These are phyloP conservation scores for Alloteropsis semialata DNA, from an alignment of 176 grass and related monocot genomes.

Conservation along the genomic window DNA sequence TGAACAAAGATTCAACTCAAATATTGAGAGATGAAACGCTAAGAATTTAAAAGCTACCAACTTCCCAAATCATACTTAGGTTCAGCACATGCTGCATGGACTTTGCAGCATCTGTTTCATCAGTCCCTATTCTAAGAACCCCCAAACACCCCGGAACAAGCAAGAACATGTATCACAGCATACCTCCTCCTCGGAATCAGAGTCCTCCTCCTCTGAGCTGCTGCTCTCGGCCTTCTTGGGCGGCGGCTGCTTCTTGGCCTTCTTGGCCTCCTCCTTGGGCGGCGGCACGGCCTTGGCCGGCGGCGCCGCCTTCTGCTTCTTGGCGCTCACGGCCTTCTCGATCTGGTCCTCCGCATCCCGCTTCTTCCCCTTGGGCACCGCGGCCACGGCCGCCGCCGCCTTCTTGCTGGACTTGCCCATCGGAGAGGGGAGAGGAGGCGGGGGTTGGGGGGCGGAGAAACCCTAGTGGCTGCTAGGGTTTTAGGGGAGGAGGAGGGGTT, in stretches of 20 bases:
- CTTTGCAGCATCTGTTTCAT: too few relatives aligned
- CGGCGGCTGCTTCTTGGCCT: conserved; percentile 57
- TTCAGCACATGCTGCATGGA: neutral
- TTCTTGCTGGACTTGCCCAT: conserved; percentile 74
- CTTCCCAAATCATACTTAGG: neutral
- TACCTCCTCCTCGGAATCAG: conserved; percentile 71
- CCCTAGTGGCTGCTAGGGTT: conserved; percentile 60
- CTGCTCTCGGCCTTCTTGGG: conserved; percentile 47
- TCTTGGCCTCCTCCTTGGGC: conserved; percentile 29
- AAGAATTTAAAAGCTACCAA: neutral
- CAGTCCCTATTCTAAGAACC: neutral
- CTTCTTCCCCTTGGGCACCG: conserved; percentile 46
- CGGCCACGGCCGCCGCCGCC: conserved; percentile 4
- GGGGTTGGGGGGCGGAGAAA: neutral
- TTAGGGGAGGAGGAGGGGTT: conserved; percentile 24
- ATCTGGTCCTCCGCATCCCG: conserved; percentile 57
- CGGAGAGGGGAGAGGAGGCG: neutral
- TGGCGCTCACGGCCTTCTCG: conserved; percentile 54
- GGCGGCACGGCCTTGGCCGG: conserved; percentile 21
- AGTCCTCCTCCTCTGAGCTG: conserved; percentile 60
- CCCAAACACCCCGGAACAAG: neutral
- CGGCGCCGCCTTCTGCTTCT: conserved; percentile 61
- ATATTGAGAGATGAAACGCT: neutral
- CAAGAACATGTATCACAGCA: neutral
- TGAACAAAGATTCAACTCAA: too few relatives aligned